Evolutionary conservation across 2,329 filamentous ascomycete species (phyloP).

Genomic region (Penicillium sp.): DNA sequence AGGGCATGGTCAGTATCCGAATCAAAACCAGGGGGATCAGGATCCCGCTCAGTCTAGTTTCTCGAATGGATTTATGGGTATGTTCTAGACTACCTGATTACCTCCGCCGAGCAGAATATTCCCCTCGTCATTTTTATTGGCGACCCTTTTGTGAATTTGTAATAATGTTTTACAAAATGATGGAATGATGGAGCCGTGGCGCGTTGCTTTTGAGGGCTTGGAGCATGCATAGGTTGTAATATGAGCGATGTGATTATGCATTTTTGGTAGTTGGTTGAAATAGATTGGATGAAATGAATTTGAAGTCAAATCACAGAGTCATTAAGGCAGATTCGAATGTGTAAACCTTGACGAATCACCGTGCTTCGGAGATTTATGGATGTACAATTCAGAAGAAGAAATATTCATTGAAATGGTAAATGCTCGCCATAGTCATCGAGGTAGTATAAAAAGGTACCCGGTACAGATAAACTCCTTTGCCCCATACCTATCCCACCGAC

Average conservation of each 20-base stretch:
- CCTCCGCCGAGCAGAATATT: not conserved
- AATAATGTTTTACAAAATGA: not conserved
- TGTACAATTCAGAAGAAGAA: not conserved
- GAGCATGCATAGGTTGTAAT: not conserved
- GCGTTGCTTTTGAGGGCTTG: not conserved
- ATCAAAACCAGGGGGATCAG: constrained; percentile 3
- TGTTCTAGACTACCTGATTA: constrained; percentile 12
- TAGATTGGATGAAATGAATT: not conserved
- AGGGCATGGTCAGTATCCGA: not conserved
- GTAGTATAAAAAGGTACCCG: not conserved
- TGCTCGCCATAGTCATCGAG: not conserved
- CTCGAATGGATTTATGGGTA: constrained; percentile 20
- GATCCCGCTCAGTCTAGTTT: constrained; percentile 6
- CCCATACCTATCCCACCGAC: not conserved
- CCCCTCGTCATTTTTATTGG: not conserved
- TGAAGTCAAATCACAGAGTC: not conserved
- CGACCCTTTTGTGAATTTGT: not conserved
- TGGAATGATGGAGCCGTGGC: not conserved
- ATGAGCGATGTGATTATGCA: not conserved
- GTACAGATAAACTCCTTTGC: not conserved
- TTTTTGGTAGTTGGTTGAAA: not conserved
- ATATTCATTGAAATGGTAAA: not conserved
- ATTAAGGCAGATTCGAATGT: not conserved
- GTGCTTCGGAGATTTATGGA: too few species aligned
- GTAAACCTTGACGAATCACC: not conserved